phyloP scores from a whole-genome alignment of 768 basidiomycete species.

The Hemileccinum rubropunctum region DNA sequence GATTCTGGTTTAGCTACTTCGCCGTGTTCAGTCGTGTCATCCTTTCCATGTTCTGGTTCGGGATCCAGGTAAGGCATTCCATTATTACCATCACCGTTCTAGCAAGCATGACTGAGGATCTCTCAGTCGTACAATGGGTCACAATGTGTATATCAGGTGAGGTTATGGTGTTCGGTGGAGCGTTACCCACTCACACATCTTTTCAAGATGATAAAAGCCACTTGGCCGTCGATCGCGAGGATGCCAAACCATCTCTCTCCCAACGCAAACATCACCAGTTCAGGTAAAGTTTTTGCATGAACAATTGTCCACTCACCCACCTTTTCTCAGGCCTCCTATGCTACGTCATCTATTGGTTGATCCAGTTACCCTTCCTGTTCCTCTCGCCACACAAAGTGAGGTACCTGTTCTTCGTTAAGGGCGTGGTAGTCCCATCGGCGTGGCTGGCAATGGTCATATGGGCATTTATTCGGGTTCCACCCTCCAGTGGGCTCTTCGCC shows the following conservation, averaged over 20 bases:
- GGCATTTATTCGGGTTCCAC: constrained; percentile 67
- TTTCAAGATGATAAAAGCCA: constrained; percentile 67
- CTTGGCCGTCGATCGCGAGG: constrained; percentile 71
- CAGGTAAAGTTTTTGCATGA: too few relatives aligned
- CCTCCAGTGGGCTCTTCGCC: constrained; percentile 55
- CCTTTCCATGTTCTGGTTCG: constrained; percentile 83
- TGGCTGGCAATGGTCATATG: constrained; percentile 76
- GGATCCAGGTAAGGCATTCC: constrained; percentile 50
- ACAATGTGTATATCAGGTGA: constrained; percentile 67
- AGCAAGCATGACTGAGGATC: not conserved
- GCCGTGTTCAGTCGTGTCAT: constrained; percentile 75
- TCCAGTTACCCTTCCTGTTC: constrained; percentile 74
- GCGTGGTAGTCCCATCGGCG: constrained; percentile 57
- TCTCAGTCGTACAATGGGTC: constrained; percentile 55
- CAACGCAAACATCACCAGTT: constrained; percentile 58
- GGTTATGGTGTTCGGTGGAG: not conserved
- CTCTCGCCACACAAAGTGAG: constrained; percentile 76
- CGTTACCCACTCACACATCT: not conserved
- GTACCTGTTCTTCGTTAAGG: constrained; percentile 73
- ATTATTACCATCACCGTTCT: not conserved
- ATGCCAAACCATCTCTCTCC: constrained; percentile 64
- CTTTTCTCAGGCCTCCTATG: constrained; percentile 54
- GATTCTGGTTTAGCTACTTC: constrained; percentile 90
- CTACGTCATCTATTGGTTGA: constrained; percentile 74
- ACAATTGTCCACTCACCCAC: too few relatives aligned